phyloP scores from a whole-genome alignment of 1,139 yeast genomes.

The Saccharomyces uvarum region DNA sequence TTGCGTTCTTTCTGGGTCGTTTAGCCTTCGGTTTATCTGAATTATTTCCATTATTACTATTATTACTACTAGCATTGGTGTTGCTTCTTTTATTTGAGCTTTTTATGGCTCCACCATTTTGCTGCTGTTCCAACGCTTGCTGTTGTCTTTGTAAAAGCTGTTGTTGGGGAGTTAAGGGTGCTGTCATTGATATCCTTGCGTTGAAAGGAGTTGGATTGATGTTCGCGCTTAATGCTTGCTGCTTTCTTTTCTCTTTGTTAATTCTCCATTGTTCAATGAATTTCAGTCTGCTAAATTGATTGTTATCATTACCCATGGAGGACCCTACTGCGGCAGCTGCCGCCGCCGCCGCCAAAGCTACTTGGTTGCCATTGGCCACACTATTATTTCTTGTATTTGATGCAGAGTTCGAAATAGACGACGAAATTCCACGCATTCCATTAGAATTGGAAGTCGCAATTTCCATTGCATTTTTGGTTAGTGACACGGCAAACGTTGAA shows the following conservation, averaged over 20 bases:
- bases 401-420: background rate
- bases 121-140: slow-evolving; percentile 15
- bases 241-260: slow-evolving; percentile 38
- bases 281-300: slow-evolving; percentile 43
- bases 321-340: slow-evolving; percentile 32
- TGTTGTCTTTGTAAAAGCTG: slow-evolving; percentile 22
- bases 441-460: slow-evolving; percentile 16
- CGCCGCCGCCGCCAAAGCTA: slow-evolving; percentile 28
- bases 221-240: slow-evolving; percentile 28
- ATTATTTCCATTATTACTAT: slow-evolving; percentile 9
- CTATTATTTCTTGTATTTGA: slow-evolving; percentile 1
- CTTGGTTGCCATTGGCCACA: slow-evolving; percentile 9
- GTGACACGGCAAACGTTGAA: slow-evolving; percentile 29
- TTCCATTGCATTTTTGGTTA: slow-evolving; percentile 31
- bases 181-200: slow-evolving; percentile 30
- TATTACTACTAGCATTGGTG: slow-evolving; percentile 5
- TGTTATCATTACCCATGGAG: slow-evolving; percentile 32
- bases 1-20: slow-evolving; percentile 27
- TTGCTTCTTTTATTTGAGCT: background rate
- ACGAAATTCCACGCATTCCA: background rate
- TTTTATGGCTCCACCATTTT: background rate
- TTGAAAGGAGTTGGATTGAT: slow-evolving; percentile 23
- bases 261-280: slow-evolving; percentile 43
- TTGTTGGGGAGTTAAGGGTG: slow-evolving; percentile 28
- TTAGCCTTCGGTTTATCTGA: slow-evolving; percentile 24